Percentiles rank a stretch among this genome's conserved stretches.
Conservation (phyloP, 805 yeast species). For the Monosporozyma siamensis region DNA sequence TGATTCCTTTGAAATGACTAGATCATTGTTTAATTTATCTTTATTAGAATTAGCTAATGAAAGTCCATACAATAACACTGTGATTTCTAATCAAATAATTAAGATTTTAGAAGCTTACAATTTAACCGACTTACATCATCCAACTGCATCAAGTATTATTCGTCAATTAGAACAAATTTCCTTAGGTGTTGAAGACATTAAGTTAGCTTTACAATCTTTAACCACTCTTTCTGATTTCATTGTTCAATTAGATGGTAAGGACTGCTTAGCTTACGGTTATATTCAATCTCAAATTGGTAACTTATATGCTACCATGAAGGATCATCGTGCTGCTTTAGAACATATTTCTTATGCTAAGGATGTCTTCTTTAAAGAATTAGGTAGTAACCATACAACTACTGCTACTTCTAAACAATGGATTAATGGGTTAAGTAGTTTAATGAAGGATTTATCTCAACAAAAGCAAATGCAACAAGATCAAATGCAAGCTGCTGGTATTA, state of each 20-base stretch:
- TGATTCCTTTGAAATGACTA: constrained; percentile 68
- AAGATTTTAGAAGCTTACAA: constrained; percentile 27
- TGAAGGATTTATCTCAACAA: constrained; percentile 22
- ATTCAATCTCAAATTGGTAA: constrained; percentile 64
- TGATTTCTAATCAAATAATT: constrained; percentile 51
- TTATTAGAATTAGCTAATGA: constrained; percentile 55
- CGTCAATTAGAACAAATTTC: constrained; percentile 43
- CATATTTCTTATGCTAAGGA: constrained; percentile 48
- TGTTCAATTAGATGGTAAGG: constrained; percentile 43
- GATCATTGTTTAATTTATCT: constrained; percentile 67
- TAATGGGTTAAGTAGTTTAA: constrained; percentile 40
- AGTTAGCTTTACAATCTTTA: constrained; percentile 47
- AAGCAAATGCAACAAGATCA: constrained; percentile 23
- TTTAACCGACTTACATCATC: constrained; percentile 61
- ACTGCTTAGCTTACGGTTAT: constrained; percentile 53
- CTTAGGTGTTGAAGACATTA: constrained; percentile 45
- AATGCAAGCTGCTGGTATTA: constrained; percentile 18
- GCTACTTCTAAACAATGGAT: constrained; percentile 60
- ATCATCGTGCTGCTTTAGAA: constrained; percentile 47
- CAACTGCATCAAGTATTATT: constrained; percentile 55
- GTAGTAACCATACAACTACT: constrained; percentile 59
- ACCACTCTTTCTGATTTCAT: constrained; percentile 45
- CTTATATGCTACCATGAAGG: constrained; percentile 42
- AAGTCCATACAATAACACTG: constrained; percentile 51
- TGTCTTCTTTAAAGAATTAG: constrained; percentile 48